Evolutionary conservation across 2,329 filamentous ascomycete genomes (phyloP), one percentile per base, ranked within the genome.

Genomic region (Claviceps paspali): DNA sequence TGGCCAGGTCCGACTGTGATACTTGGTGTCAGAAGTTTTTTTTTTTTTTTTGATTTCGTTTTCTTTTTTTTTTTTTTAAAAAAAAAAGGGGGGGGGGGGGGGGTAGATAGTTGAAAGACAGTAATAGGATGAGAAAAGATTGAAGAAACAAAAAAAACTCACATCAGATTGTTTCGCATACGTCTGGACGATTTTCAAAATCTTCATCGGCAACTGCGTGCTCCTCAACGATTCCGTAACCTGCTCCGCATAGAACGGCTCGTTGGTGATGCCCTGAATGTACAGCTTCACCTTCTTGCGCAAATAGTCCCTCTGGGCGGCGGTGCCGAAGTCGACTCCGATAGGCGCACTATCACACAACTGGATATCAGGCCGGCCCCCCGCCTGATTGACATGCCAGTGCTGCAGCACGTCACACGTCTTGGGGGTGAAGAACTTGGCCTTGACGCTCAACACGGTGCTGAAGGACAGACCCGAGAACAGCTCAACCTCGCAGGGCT

Each of bases 401-500:
- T 74, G 70, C 42, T 64, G 59, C 39, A 68, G 46, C 15, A 68
- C 62, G 6, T 70, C 67, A 18, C 50, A 44, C 5, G 61, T 59
- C 45, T 60, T 63, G 11, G 69, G 57, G 3, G 62, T 64, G 49
- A 73, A 74, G 50, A 71, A 67, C 40, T 63, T 65, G 36, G 67
- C 69, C 10, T 56, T 53, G 22, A 74, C 45, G n/a, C 59, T 57
- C 35, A 75, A 50, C 4, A 59, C 60, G 1, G 62, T 55, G 9
- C 50, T 47, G 44, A 74, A 70, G 1, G 51, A 45, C 1, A 51
- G 40, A 1, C 69, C 69, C 0, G 64, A 67, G 29, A 63, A 67
- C 9, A 75, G 54, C 50, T 66, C 60, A 11, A 74, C 59, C 0
- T 57, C 52, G 40, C 61, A 67, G 1, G 53, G 46, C 42, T 57